Evolutionary conservation across 306 rosid genomes (phyloP), one percentile per base, ranked within the genome.

Genomic region (Prosopis cineraria): DNA sequence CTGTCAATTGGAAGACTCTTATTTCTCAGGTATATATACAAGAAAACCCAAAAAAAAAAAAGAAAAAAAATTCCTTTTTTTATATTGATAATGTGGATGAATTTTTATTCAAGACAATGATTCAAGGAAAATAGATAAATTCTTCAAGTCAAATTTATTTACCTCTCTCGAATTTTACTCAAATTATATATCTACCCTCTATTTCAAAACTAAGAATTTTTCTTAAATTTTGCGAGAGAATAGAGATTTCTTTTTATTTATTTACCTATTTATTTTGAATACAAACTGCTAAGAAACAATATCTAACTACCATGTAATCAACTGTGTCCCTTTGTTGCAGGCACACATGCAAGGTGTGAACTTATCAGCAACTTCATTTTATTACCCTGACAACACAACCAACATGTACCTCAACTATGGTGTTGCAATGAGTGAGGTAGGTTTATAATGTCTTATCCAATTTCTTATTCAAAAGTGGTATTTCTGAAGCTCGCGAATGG

Each of bases 351-450:
- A 87, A 79, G 72, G 88, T 68, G 85, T 95, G 81, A 88, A 88
- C 80, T 87, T 95, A 80, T 89, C 98, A 67, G 90, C 89, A 64
- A 89, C 91, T 85, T 86, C 95, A 68, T 58, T 76, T 22, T 92
- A 69, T 48, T 81, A 72, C 33, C 93, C 98, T n/a, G 82, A 77
- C 33, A 36, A 19, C 71, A 4, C 56, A 70, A 82, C 95, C 64
- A 33, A 1, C 52, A 31, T 6, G 10, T 95, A 95, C 88, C 82
- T 89, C 45, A 95, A 85, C 77, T 92, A 90, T 74, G 98, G 97
- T 48, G 97, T 89, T 17, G 98, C 98, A 72, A 88, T 88, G 77
- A 95, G 97, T 62, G 98, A 95, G 98, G 98, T 79, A 73, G 69
- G 88, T 79, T 76, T 71, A 10, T 30, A n/a, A n/a, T n/a, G n/a